These are phyloP conservation scores for Rhizopus sp. DNA, from an alignment of 371 early-diverging fungal genomes.

Conservation along the genomic window DNA sequence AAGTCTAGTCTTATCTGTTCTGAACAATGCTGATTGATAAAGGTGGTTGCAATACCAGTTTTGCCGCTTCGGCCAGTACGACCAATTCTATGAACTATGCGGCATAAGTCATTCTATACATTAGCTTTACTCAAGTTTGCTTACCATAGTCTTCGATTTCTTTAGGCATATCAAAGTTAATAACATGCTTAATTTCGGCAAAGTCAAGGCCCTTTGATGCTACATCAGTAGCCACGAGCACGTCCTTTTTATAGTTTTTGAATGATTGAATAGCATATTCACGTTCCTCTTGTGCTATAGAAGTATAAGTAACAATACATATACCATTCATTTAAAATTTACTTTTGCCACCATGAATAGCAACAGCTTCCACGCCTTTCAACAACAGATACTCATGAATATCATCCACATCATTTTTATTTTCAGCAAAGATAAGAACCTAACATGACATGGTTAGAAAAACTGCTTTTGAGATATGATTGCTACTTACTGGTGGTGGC, in stretches of 20 bases:
- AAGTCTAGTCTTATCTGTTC: constrained; percentile 91
- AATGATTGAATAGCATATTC: constrained; percentile 82
- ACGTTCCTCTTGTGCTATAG: constrained; percentile 76
- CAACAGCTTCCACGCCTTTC: constrained; percentile 93
- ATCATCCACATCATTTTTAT: constrained; percentile 99
- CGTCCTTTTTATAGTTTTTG: constrained; percentile 81
- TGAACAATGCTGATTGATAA: constrained; percentile 86
- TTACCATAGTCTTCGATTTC: constrained; percentile 94
- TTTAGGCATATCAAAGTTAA: constrained; percentile 96
- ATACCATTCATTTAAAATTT: constrained; percentile 27
- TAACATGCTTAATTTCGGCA: constrained; percentile 89
- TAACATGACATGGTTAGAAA: constrained; percentile 17
- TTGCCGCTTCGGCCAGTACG: constrained; percentile 98
- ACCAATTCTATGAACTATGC: constrained; percentile 91
- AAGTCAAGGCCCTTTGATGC: constrained; percentile 94
- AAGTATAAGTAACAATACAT: not conserved
- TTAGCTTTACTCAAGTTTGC: constrained; percentile 1
- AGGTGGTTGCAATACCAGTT: constrained; percentile 96
- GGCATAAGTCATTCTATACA: not conserved
- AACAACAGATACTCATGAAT: constrained; percentile 93
- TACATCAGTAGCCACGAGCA: constrained; percentile 92
- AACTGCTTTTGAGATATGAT: constrained; percentile 1
- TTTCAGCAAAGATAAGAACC: constrained; percentile 98
- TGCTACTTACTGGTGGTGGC: constrained; percentile 79
- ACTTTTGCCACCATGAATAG: constrained; percentile 96